Evolutionary conservation across 2,329 filamentous ascomycete species (phyloP).

Genomic region (Trichocomaceae sp.): DNA sequence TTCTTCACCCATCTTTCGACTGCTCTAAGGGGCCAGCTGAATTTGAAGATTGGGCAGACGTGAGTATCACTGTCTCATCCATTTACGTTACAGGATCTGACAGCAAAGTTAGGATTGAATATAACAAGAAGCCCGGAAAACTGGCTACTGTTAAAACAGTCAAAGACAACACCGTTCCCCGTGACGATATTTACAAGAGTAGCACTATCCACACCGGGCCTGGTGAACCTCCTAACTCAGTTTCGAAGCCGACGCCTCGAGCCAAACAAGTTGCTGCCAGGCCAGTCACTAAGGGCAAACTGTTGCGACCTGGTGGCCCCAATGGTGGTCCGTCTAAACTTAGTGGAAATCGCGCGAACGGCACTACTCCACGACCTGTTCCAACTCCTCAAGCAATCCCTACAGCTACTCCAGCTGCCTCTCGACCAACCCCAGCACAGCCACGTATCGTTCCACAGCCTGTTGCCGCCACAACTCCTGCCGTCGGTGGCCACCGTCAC

Average conservation of each 20-base stretch:
- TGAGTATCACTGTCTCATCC: slow-evolving; percentile 29
- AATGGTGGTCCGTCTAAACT: slow-evolving; percentile 71
- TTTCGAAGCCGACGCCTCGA: slow-evolving; percentile 77
- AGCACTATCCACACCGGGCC: slow-evolving; percentile 77
- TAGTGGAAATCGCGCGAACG: slow-evolving; percentile 42
- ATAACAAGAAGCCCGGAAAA: slow-evolving; percentile 97
- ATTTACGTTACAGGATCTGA: slow-evolving; percentile 12
- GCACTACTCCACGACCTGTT: slow-evolving; percentile 25
- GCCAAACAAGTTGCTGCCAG: slow-evolving; percentile 78
- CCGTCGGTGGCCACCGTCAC: slow-evolving; percentile 35
- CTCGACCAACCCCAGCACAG: slow-evolving; percentile 24
- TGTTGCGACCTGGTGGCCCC: slow-evolving; percentile 85
- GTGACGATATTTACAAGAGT: slow-evolving; percentile 88
- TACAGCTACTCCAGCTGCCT: not conserved
- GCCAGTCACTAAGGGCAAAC: slow-evolving; percentile 86
- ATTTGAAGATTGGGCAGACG: slow-evolving; percentile 70
- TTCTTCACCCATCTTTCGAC: slow-evolving; percentile 87
- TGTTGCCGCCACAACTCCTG: slow-evolving; percentile 36
- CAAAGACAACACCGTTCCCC: slow-evolving; percentile 69
- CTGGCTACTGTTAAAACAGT: slow-evolving; percentile 79
- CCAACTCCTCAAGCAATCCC: slow-evolving; percentile 31
- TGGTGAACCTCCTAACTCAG: slow-evolving; percentile 76
- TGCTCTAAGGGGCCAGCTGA: slow-evolving; percentile 71
- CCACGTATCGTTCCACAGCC: slow-evolving; percentile 27
- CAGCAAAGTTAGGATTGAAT: slow-evolving; percentile 59